A percentile compares a stretch with the other conserved stretches of the same genome.
Evolutionary conservation across 2,329 filamentous ascomycete species (phyloP).

Genomic region (Blumeria graminis): DNA sequence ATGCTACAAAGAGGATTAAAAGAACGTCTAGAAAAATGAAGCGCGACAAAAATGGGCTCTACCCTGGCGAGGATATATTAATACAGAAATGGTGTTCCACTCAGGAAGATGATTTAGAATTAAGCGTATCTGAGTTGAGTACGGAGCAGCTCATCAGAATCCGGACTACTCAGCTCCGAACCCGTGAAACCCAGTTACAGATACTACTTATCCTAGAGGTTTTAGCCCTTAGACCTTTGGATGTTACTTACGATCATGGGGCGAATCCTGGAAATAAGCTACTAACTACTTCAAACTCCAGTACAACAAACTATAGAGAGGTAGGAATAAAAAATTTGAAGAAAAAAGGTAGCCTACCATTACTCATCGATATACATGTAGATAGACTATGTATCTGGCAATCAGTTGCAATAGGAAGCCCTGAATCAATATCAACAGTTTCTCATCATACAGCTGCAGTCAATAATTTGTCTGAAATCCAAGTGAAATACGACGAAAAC

Average conservation of each 20-base stretch:
- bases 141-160: constrained; percentile 29
- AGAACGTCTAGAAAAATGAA: constrained; percentile 39
- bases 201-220: constrained; percentile 61
- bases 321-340: constrained; percentile 6
- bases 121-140: constrained; percentile 18
- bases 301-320: neutral
- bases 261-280: constrained; percentile 5
- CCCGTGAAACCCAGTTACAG: constrained; percentile 57
- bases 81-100: constrained; percentile 48
- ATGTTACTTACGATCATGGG: constrained; percentile 3
- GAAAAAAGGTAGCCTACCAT: constrained; percentile 29
- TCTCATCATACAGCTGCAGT: constrained; percentile 16
- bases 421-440: constrained; percentile 16
- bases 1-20: constrained; percentile 21
- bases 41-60: constrained; percentile 42
- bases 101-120: constrained; percentile 27
- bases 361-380: constrained; percentile 47
- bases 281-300: constrained; percentile 9
- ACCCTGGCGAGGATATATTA: constrained; percentile 38
- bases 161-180: constrained; percentile 39
- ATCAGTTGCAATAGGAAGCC: constrained; percentile 40
- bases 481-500: constrained; percentile 20
- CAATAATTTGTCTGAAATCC: constrained; percentile 3
- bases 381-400: constrained; percentile 71
- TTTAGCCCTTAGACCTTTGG: constrained; percentile 38